phyloP scores from a whole-genome alignment of 768 basidiomycete species.

The Calocera cornea region DNA sequence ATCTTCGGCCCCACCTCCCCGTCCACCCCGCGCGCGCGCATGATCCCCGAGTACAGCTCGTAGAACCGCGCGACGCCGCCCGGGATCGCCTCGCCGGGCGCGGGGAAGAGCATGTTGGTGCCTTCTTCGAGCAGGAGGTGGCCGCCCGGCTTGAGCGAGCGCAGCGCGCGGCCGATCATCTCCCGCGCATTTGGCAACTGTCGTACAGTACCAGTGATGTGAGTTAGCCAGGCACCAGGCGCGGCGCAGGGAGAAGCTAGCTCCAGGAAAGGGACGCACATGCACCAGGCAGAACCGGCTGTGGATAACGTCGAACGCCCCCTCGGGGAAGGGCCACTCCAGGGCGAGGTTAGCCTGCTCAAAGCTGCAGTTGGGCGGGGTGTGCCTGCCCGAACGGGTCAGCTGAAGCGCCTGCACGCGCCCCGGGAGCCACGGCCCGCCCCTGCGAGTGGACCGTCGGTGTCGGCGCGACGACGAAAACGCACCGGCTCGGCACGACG shows the following conservation, averaged over 20 bases:
- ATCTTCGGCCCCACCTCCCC: constrained; percentile 5
- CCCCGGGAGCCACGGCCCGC: too few species aligned
- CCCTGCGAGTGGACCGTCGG: too few species aligned
- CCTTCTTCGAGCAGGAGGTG: not conserved
- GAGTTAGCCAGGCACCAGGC: not conserved
- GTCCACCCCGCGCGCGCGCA: not conserved
- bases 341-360: not conserved
- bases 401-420: not conserved
- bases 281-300: not conserved
- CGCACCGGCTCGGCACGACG: not conserved
- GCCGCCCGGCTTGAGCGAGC: not conserved
- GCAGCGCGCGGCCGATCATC: not conserved
- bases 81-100: not conserved
- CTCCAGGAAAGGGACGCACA: not conserved
- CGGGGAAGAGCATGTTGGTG: not conserved
- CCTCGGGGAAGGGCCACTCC: not conserved
- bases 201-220: too few species aligned
- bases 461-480: not conserved
- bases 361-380: not conserved
- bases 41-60: not conserved
- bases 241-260: not conserved
- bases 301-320: not conserved
- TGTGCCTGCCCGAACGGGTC: not conserved
- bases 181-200: not conserved
- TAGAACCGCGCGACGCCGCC: not conserved